phyloP scores from a whole-genome alignment of 257 asterid genomes.

The Solanum gandarillasii region DNA sequence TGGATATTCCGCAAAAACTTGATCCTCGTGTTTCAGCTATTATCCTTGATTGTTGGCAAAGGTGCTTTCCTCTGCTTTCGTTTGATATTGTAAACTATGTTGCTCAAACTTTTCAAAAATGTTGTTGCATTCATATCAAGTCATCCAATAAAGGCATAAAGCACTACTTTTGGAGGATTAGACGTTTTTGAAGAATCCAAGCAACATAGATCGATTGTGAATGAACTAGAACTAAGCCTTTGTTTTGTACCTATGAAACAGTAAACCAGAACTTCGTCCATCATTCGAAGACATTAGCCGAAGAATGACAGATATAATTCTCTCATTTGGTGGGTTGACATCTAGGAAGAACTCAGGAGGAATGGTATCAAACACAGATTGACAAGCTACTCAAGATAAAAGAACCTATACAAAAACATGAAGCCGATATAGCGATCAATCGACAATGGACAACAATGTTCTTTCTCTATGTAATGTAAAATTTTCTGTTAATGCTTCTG shows the following conservation, averaged over 20 bases:
- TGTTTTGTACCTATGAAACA: conserved; percentile 8
- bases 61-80: conserved; percentile 19
- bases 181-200: background rate
- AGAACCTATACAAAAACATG: background rate
- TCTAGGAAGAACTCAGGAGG: conserved; percentile 3
- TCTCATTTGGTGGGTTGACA: conserved; percentile 8
- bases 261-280: conserved; percentile 57
- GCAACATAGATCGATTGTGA: background rate
- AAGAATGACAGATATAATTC: conserved; percentile 31
- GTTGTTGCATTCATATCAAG: background rate
- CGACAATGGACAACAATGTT: background rate
- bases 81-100: background rate
- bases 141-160: background rate
- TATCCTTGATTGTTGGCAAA: conserved; percentile 62
- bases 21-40: conserved; percentile 52
- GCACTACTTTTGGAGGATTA: background rate
- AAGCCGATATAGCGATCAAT: background rate
- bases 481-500: background rate
- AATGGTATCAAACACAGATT: background rate
- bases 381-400: background rate
- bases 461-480: background rate
- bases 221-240: background rate
- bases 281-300: conserved; percentile 46
- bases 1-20: conserved; percentile 38
- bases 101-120: background rate